These are phyloP conservation scores for Cladobotryum protrusum DNA, from an alignment of 2,329 filamentous ascomycete species.

Conservation along the genomic window DNA sequence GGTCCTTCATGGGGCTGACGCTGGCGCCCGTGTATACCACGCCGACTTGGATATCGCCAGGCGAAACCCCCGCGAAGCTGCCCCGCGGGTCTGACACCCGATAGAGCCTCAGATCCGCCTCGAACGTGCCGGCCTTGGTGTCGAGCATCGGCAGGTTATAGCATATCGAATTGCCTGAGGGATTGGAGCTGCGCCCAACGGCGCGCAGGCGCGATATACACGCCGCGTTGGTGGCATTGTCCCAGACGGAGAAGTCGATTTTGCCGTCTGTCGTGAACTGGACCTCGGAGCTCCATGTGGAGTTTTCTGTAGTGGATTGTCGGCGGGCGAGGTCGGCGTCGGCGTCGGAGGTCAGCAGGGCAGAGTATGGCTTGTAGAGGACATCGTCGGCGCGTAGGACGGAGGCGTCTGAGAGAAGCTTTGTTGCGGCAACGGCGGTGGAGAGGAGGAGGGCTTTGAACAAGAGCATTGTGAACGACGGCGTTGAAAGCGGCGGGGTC, in stretches of 20 bases:
- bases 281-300: slow-evolving; percentile 21
- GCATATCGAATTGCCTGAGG: slow-evolving; percentile 71
- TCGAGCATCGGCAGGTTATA: slow-evolving; percentile 74
- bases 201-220: slow-evolving; percentile 52
- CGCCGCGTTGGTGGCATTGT: slow-evolving; percentile 47
- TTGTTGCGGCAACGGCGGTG: slow-evolving; percentile 6
- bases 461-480: slow-evolving; percentile 6
- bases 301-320: slow-evolving; percentile 13
- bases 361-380: slow-evolving; percentile 23
- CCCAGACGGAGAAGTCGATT: slow-evolving; percentile 53
- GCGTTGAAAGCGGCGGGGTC: neutral
- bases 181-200: slow-evolving; percentile 58
- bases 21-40: slow-evolving; percentile 49
- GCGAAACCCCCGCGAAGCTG: slow-evolving; percentile 45
- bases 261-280: slow-evolving; percentile 35
- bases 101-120: slow-evolving; percentile 71
- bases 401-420: slow-evolving; percentile 14
- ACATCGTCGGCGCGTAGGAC: slow-evolving; percentile 25
- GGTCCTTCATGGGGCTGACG: slow-evolving; percentile 21
- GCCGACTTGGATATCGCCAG: slow-evolving; percentile 48
- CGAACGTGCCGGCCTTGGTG: slow-evolving; percentile 61
- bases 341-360: slow-evolving; percentile 11
- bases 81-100: slow-evolving; percentile 56
- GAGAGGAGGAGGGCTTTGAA: slow-evolving; percentile 8
- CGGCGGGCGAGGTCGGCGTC: neutral